A percentile compares a stretch with the other conserved stretches of the same genome.
phyloP scores from a whole-genome alignment of 2,329 filamentous ascomycete genomes.

The Hymenoscyphus albidus region DNA sequence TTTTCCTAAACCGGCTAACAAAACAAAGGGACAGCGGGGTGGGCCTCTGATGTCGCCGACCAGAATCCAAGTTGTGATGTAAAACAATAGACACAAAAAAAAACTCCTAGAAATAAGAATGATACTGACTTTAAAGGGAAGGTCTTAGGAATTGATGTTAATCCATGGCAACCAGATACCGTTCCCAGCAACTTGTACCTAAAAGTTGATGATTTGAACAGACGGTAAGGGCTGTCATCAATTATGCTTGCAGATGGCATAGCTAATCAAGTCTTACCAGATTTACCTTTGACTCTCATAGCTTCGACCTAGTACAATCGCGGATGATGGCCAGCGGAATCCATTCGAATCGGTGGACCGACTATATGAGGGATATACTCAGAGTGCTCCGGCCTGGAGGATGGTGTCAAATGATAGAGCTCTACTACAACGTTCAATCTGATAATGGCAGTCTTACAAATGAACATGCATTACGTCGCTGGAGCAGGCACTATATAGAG shows the following conservation, averaged over 20 bases:
- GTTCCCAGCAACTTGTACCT: slow-evolving; percentile 63
- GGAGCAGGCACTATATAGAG: slow-evolving; percentile 63
- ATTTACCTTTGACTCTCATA: slow-evolving; percentile 64
- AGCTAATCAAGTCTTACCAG: slow-evolving; percentile 33
- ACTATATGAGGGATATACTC: slow-evolving; percentile 73
- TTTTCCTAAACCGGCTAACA: not conserved
- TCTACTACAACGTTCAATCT: slow-evolving; percentile 81
- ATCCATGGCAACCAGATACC: slow-evolving; percentile 63
- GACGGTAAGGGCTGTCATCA: slow-evolving; percentile 43
- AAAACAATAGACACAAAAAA: slow-evolving; percentile 21
- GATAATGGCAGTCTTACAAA: slow-evolving; percentile 74
- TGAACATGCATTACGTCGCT: slow-evolving; percentile 61
- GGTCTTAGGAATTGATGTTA: slow-evolving; percentile 70
- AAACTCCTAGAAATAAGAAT: not conserved
- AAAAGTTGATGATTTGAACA: slow-evolving; percentile 70
- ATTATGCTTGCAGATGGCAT: not conserved
- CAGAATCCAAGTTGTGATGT: slow-evolving; percentile 63
- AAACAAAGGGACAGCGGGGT: slow-evolving; percentile 37
- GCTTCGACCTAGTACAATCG: slow-evolving; percentile 80
- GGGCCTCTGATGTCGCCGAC: slow-evolving; percentile 66
- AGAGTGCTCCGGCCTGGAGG: slow-evolving; percentile 69
- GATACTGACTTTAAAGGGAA: slow-evolving; percentile 33
- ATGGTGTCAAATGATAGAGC: slow-evolving; percentile 86
- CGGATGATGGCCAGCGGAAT: slow-evolving; percentile 31
- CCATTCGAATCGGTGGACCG: slow-evolving; percentile 58